Evolutionary conservation across 441 rosid species (phyloP).

Genomic region (Bruguiera hainesii): DNA sequence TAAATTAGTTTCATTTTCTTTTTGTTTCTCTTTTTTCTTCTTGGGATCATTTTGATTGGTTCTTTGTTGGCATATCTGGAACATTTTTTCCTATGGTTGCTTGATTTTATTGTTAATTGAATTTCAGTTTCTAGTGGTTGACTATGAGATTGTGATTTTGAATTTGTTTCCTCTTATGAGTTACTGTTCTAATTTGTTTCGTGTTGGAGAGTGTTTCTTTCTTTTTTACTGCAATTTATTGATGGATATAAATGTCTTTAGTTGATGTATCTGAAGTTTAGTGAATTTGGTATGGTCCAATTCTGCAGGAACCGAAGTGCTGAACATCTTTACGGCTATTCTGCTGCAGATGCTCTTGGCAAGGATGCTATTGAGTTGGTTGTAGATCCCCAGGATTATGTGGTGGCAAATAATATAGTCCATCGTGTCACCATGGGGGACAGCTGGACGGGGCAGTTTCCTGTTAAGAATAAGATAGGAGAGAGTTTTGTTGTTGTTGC

Average conservation of each 20-base stretch:
- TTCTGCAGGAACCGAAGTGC: slow-evolving; percentile 81
- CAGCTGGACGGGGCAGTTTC: slow-evolving; percentile 85
- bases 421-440: slow-evolving; percentile 57
- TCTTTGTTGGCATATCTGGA: neutral
- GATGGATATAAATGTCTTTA: neutral
- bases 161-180: slow-evolving; percentile 14
- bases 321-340: slow-evolving; percentile 75
- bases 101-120: slow-evolving; percentile 5
- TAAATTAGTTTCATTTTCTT: neutral
- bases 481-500: slow-evolving; percentile 56
- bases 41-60: slow-evolving; percentile 7
- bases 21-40: neutral
- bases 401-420: slow-evolving; percentile 45
- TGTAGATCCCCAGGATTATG: slow-evolving; percentile 52
- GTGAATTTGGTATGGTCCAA: slow-evolving; percentile 1
- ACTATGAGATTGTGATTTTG: slow-evolving; percentile 4
- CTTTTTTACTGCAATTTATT: neutral
- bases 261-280: neutral
- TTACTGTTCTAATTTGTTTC: neutral
- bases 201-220: slow-evolving; percentile 8
- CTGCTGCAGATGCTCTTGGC: slow-evolving; percentile 76
- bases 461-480: slow-evolving; percentile 66
- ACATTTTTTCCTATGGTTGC: neutral
- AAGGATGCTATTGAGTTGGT: slow-evolving; percentile 62
- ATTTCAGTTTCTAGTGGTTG: slow-evolving; percentile 13